Evolutionary conservation across 2,329 filamentous ascomycete species (phyloP), one percentile per base, ranked within the genome.

Genomic region (Colletotrichum simmondsii): DNA sequence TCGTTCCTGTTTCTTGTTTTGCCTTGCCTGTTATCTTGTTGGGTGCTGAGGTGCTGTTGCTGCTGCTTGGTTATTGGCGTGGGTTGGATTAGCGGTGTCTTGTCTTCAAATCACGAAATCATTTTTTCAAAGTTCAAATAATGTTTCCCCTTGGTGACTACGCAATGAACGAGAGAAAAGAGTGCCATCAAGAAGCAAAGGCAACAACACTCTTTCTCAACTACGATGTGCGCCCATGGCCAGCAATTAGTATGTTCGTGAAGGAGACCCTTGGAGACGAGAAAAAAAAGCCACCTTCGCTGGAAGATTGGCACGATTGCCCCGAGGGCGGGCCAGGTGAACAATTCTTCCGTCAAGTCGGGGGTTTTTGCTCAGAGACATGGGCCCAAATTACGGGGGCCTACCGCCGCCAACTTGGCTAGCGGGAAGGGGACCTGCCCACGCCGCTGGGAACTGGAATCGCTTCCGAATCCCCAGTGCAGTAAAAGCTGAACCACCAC

Each of bases 281-380:
- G 7, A 10, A 49, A 30, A 22, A 22, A 32, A 62, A 62, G 42
- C 60, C 60, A 62, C 42, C 42, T 72, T 69, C 65, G 70, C 70
- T 64, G 59, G 54, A 72, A 69, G 52, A 69, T 69, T 72, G 70
- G 46, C 65, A 72, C 70, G 70, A 72, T 59, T 59, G 59, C 65
- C 70, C 69, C 65, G 69, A 46, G 59, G 26, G 65, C 59, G 65
- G 69, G 59, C 58, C 65, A 59, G 26, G 14, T 63, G 24, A 26
- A 65, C 42, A 72, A 72, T 72, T 72, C 58, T 72, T 72, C 69
- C 69, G 69, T 68, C 69, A 59, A 64, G 65, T 72, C 59, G 69
- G 69, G 65, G 69, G 58, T 69, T 72, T 72, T 72, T 42, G 37
- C 53, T 54, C 28, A 53, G n/a, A 8, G 58, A 30, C 24, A 60